Conservation (phyloP, 441 rosid species). For the Corymbia citriodora region DNA sequence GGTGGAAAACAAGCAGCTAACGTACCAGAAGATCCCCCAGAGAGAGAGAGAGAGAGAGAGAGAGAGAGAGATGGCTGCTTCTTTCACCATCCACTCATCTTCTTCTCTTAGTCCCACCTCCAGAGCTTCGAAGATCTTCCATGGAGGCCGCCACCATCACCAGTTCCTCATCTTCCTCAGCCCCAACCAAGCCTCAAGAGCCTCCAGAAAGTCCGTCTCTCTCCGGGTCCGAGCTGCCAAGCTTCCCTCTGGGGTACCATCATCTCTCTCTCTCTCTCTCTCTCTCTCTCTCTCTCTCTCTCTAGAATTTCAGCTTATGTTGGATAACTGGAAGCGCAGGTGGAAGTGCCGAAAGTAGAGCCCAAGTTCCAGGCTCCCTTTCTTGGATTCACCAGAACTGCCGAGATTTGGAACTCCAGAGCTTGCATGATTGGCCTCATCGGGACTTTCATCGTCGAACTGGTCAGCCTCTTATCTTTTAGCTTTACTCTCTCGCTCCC, state of each 20-base stretch:
- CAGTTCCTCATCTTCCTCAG: neutral
- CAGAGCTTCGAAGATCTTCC: slow-evolving; percentile 1
- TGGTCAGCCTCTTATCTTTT: slow-evolving; percentile 30
- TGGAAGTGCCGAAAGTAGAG: slow-evolving; percentile 61
- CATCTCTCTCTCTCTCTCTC: neutral
- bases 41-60: neutral
- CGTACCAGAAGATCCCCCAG: neutral
- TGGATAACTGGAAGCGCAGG: slow-evolving; percentile 18
- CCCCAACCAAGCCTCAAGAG: slow-evolving; percentile 1
- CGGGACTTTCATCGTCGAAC: slow-evolving; percentile 59
- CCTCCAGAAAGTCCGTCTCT: slow-evolving; percentile 20
- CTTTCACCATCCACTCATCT: slow-evolving; percentile 19
- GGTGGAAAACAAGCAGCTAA: neutral
- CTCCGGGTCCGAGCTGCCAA: slow-evolving; percentile 49
- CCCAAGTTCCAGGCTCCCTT: slow-evolving; percentile 58
- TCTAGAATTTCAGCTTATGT: neutral
- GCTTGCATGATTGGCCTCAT: slow-evolving; percentile 86
- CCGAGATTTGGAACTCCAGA: slow-evolving; percentile 82
- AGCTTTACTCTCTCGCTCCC: neutral
- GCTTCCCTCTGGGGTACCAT: slow-evolving; percentile 53
- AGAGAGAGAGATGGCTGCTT: slow-evolving; percentile 19
- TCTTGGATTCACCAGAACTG: slow-evolving; percentile 69
- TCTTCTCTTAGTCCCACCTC: slow-evolving; percentile 24
- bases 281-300: neutral
- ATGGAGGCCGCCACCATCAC: slow-evolving; percentile 7